Percentiles rank a stretch among this genome's conserved stretches.
Conservation (phyloP, 352 stramenopile genomes). For the Hyaloperonospora arabidopsidis region DNA sequence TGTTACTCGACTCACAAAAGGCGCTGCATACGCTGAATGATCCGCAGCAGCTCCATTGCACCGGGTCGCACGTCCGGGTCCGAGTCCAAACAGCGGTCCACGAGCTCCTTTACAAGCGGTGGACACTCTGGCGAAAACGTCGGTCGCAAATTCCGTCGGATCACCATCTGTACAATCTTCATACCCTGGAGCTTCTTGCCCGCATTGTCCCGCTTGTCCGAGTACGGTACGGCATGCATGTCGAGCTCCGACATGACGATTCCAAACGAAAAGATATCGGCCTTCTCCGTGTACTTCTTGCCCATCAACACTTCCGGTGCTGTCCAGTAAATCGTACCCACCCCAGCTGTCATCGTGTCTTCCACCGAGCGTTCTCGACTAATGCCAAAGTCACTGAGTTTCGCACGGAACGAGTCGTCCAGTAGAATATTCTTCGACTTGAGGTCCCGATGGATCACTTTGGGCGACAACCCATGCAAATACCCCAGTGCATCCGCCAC, state of each 20-base stretch:
- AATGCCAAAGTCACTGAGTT: slow-evolving; percentile 73
- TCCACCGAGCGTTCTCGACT: slow-evolving; percentile 65
- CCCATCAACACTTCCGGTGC: slow-evolving; percentile 73
- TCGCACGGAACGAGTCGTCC: slow-evolving; percentile 52
- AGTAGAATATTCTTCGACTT: slow-evolving; percentile 78
- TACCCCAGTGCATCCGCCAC: slow-evolving; percentile 67
- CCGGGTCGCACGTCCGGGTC: slow-evolving; percentile 62
- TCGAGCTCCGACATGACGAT: slow-evolving; percentile 79
- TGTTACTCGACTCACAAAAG: slow-evolving; percentile 35
- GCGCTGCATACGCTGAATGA: slow-evolving; percentile 55
- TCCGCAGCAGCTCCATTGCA: slow-evolving; percentile 52
- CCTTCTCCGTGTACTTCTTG: slow-evolving; percentile 81
- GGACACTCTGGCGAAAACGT: slow-evolving; percentile 52
- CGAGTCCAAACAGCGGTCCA: slow-evolving; percentile 53
- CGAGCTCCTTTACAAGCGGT: slow-evolving; percentile 48
- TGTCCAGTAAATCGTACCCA: slow-evolving; percentile 82
- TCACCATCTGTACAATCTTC: slow-evolving; percentile 83
- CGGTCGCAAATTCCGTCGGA: slow-evolving; percentile 55
- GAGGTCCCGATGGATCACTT: slow-evolving; percentile 76
- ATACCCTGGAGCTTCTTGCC: slow-evolving; percentile 74
- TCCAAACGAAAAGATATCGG: slow-evolving; percentile 80
- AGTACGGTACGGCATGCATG: slow-evolving; percentile 71
- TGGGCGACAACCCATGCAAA: slow-evolving; percentile 58
- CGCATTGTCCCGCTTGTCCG: slow-evolving; percentile 61
- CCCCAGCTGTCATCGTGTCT: slow-evolving; percentile 76